phyloP scores from a whole-genome alignment of 306 rosid genomes.

The Mucuna pruriens region DNA sequence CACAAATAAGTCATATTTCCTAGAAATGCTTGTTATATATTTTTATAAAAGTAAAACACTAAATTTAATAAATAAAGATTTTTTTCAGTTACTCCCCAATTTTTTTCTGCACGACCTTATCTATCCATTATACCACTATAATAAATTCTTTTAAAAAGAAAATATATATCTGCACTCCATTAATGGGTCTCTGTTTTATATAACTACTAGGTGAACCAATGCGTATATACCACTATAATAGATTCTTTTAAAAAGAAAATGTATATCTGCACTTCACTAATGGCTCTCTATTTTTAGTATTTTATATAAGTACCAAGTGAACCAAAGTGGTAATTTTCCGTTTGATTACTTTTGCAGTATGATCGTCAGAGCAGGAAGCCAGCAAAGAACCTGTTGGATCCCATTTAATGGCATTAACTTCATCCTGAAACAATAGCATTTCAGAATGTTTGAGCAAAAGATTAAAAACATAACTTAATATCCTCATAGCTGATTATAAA shows the following conservation, averaged over 20 bases:
- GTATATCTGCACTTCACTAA: background rate
- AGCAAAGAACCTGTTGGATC: conserved; percentile 68
- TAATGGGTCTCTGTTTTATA: background rate
- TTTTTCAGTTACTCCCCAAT: background rate
- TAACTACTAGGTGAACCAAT: too few species aligned
- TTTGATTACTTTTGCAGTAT: conserved; percentile 61
- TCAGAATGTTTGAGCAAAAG: conserved; percentile 24
- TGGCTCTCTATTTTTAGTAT: background rate
- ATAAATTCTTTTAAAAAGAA: background rate
- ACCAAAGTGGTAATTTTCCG: conserved; percentile 4
- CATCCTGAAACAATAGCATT: conserved; percentile 57
- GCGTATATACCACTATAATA: background rate
- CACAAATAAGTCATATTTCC: background rate
- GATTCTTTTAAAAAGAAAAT: background rate
- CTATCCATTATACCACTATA: background rate
- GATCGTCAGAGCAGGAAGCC: conserved; percentile 80
- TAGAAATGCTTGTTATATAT: background rate
- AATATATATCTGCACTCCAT: background rate
- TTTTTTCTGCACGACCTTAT: background rate
- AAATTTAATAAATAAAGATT: background rate
- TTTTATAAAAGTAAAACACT: background rate
- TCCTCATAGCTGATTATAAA: background rate
- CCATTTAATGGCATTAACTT: conserved; percentile 77
- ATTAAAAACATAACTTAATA: background rate
- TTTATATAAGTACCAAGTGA: conserved; percentile 1